Conservation (phyloP, 768 basidiomycete species). For the Suillus hirtellus region DNA sequence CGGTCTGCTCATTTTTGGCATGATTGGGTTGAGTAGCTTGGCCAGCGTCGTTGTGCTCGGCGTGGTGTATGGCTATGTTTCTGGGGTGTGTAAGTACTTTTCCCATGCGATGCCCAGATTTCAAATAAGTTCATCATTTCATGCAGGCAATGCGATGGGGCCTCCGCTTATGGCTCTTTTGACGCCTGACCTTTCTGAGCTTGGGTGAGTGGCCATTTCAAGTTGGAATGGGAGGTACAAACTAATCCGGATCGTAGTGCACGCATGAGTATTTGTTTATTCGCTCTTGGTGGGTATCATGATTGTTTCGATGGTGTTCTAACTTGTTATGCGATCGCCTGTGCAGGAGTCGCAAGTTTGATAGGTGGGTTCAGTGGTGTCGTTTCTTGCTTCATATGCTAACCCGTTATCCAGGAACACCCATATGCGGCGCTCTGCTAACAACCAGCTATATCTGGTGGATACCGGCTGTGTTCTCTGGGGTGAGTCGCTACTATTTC, state of each 20-base stretch:
- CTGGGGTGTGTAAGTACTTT: slow-evolving; percentile 38
- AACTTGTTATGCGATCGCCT: too few relatives aligned
- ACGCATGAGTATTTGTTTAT: slow-evolving; percentile 50
- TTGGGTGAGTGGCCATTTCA: too few relatives aligned
- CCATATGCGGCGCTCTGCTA: slow-evolving; percentile 58
- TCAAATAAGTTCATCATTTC: too few relatives aligned
- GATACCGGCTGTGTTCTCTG: slow-evolving; percentile 55
- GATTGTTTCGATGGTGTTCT: not conserved
- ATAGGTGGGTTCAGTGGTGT: slow-evolving; percentile 17
- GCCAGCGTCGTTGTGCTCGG: slow-evolving; percentile 43
- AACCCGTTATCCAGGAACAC: slow-evolving; percentile 44
- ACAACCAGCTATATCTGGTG: slow-evolving; percentile 57
- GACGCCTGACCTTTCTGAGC: too few relatives aligned
- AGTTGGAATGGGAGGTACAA: not conserved
- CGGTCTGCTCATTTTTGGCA: slow-evolving; percentile 43
- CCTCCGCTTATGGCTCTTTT: too few relatives aligned
- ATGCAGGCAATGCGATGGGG: too few relatives aligned
- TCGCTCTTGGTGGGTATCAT: slow-evolving; percentile 36
- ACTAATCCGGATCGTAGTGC: slow-evolving; percentile 15
- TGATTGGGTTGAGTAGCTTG: slow-evolving; percentile 40
- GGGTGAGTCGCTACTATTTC: slow-evolving; percentile 24
- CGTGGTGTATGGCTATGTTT: slow-evolving; percentile 49
- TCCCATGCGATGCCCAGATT: too few relatives aligned
- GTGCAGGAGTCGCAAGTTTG: slow-evolving; percentile 26
- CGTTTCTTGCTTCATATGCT: slow-evolving; percentile 13